Base-by-base conservation (phyloP, 1,139 yeast species). In the Magnusiomyces magnusii region DNA sequence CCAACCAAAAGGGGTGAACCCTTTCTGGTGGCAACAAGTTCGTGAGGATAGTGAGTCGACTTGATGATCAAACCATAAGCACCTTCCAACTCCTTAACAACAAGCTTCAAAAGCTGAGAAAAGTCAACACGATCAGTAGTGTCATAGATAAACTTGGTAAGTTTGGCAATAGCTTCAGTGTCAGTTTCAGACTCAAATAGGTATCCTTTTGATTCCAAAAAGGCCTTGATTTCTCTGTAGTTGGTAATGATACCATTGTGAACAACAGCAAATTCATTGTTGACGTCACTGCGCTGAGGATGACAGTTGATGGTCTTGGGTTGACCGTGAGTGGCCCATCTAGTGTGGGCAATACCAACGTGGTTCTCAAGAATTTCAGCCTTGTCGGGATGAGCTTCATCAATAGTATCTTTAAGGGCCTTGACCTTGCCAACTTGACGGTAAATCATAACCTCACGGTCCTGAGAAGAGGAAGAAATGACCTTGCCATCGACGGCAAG, bases 261-360 rank as follows among this genome's bases (percentile, higher is more conserved):
- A 57, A 95, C 98, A 64, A 95, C 86, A 47, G 88, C 84, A 70
- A 95, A 95, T 73, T 92, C 96, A 66, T 87, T 87, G 57, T 76
- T 75, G 13, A 81, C 80, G 72, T 90, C 99, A 0, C 97, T 89
- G 67, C 95, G 79, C 72, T 93, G 99, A 57, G 99, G 99, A 73
- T 95, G 99, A 73, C 98, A 93, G 78, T 95, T 95, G 65, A 76
- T 71, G 62, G 80, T 83, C 68, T 82, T 83, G 60, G 98, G 98
- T 69, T 86, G 89, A 75, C 99, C 99, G 75, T 95, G 99, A 53
- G 99, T 95, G 54, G 99, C 99, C 99, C 99, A 95, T 79, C 99
- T 87, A 21, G 99, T 95, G 76, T 95, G 99, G 49, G 99, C 98
- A 73, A 95, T 93, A 72, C 96, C 99, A 61, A 86, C 93, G 71